phyloP scores from a whole-genome alignment of 257 asterid genomes.

The Solanum virginianum region DNA sequence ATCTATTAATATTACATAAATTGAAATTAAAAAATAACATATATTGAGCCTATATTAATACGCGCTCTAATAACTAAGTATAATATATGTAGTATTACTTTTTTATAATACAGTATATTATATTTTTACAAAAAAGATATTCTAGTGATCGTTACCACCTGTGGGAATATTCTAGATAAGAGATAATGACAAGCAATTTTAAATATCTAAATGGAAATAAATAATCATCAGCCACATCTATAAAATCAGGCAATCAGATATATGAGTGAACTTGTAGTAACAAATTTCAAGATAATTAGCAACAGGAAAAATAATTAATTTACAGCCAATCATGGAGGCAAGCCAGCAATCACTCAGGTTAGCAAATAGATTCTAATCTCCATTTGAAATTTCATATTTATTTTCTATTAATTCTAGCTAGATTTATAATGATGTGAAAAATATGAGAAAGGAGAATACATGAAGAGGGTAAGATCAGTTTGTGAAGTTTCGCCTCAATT shows the following conservation, averaged over 20 bases:
- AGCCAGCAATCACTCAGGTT: not conserved
- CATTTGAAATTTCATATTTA: not conserved
- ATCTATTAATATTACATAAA: no score
- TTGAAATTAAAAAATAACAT: no score
- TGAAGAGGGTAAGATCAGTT: no score
- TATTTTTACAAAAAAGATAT: no score
- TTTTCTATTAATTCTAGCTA: not conserved
- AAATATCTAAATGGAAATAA: not conserved
- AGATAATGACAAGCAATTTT: not conserved
- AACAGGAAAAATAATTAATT: not conserved
- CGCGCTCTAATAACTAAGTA: no score
- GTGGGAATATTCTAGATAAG: not conserved
- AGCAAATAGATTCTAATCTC: not conserved
- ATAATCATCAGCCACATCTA: not conserved
- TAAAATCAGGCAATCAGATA: not conserved
- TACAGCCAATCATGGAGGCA: not conserved
- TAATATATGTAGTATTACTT: no score
- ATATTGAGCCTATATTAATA: no score
- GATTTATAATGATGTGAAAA: not conserved
- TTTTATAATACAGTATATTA: no score
- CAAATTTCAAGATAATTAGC: not conserved
- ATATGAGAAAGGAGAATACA: not conserved
- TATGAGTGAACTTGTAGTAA: not conserved
- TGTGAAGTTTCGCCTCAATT: not conserved
- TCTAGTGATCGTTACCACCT: no score